A percentile compares a stretch with the other conserved stretches of the same genome.
Conservation (phyloP, 805 yeast genomes). For the Metschnikowia borealis region DNA sequence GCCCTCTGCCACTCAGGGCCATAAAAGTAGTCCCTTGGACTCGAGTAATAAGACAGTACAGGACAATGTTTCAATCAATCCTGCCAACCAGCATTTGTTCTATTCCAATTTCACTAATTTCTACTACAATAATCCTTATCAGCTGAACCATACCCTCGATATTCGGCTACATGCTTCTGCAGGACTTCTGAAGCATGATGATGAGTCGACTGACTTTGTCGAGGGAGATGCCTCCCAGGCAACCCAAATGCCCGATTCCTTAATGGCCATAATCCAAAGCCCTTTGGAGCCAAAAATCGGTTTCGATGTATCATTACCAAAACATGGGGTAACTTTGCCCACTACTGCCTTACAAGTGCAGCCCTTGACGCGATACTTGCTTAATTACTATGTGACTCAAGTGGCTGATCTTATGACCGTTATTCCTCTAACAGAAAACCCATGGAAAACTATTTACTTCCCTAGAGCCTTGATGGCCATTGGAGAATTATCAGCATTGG, state of each 20-base stretch:
- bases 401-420: constrained; percentile 81
- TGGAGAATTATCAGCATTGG: constrained; percentile 74
- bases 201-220: constrained; percentile 29
- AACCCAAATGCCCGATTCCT: constrained; percentile 48
- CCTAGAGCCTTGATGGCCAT: constrained; percentile 79
- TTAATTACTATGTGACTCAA: constrained; percentile 67
- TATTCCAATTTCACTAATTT: constrained; percentile 38
- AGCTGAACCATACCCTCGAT: constrained; percentile 34
- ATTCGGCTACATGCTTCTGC: constrained; percentile 43
- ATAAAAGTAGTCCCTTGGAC: constrained; percentile 3
- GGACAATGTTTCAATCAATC: constrained; percentile 24
- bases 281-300: constrained; percentile 41
- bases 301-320: constrained; percentile 35
- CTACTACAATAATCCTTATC: constrained; percentile 38
- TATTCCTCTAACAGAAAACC: constrained; percentile 66
- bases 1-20: constrained; percentile 3
- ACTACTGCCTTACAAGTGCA: constrained; percentile 58
- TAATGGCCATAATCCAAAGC: constrained; percentile 47
- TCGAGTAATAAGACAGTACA: constrained; percentile 2
- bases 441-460: constrained; percentile 84
- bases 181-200: constrained; percentile 21
- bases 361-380: constrained; percentile 67
- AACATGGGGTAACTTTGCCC: constrained; percentile 38
- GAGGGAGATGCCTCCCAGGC: constrained; percentile 30
- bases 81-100: constrained; percentile 33